phyloP scores from a whole-genome alignment of 805 yeast genomes.

The Wickerhamomyces pijperi region DNA sequence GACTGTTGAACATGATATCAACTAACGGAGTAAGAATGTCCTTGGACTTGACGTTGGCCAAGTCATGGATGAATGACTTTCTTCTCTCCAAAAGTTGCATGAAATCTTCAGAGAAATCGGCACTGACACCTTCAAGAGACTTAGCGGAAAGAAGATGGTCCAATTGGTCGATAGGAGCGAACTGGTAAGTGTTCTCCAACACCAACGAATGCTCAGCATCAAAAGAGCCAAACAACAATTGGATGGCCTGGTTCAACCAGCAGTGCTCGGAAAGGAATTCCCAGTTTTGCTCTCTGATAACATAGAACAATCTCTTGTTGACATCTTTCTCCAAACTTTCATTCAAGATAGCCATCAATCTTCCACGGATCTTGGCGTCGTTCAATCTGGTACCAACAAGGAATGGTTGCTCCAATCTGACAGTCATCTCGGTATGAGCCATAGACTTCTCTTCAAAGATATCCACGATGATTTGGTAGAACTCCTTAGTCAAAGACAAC shows the following conservation, averaged over 20 bases:
- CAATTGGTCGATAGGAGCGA: slow-evolving; percentile 43
- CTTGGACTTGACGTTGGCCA: slow-evolving; percentile 33
- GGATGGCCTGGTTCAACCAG: slow-evolving; percentile 92
- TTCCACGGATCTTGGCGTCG: slow-evolving; percentile 62
- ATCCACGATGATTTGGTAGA: slow-evolving; percentile 77
- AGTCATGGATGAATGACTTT: slow-evolving; percentile 16
- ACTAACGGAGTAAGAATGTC: slow-evolving; percentile 61
- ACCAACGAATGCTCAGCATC: slow-evolving; percentile 36
- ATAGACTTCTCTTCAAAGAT: slow-evolving; percentile 74
- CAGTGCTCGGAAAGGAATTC: slow-evolving; percentile 86
- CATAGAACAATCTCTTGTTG: slow-evolving; percentile 70
- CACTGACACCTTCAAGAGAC: slow-evolving; percentile 12
- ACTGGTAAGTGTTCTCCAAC: slow-evolving; percentile 37
- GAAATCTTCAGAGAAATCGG: slow-evolving; percentile 16
- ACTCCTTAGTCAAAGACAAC: slow-evolving; percentile 61
- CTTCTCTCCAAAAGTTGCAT: slow-evolving; percentile 21
- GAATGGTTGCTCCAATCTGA: slow-evolving; percentile 93
- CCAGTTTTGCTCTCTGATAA: slow-evolving; percentile 95
- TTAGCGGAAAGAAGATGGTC: slow-evolving; percentile 14
- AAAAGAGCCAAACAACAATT: slow-evolving; percentile 71
- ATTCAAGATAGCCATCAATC: slow-evolving; percentile 70
- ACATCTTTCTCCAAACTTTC: slow-evolving; percentile 70
- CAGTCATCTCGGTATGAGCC: slow-evolving; percentile 79
- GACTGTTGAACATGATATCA: slow-evolving; percentile 74
- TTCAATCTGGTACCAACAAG: slow-evolving; percentile 83